Conservation (phyloP, 768 basidiomycete species). For the Astraeus odoratus region DNA sequence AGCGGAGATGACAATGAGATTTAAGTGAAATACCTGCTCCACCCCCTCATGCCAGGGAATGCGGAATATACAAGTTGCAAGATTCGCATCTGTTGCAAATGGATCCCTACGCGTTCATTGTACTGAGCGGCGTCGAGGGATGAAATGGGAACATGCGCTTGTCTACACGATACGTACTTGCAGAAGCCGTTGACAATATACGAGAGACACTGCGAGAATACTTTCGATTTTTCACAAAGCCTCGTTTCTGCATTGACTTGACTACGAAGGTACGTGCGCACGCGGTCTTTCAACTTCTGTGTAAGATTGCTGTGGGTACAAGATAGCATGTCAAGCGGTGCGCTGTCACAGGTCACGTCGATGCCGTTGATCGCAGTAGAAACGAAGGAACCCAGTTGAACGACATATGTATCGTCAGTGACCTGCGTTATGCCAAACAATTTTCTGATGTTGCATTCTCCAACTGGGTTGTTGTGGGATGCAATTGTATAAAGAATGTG, state of each 20-base stretch:
- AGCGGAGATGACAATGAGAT: neutral
- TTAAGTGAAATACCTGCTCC: neutral
- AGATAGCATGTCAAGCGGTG: neutral
- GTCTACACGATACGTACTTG: slow-evolving; percentile 25
- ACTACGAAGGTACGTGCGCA: slow-evolving; percentile 23
- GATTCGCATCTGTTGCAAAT: slow-evolving; percentile 45
- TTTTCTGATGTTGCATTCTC: slow-evolving; percentile 16
- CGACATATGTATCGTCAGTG: slow-evolving; percentile 22
- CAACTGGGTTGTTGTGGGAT: slow-evolving; percentile 23
- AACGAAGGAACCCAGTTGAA: slow-evolving; percentile 25
- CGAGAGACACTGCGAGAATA: slow-evolving; percentile 35
- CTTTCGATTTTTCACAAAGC: slow-evolving; percentile 21
- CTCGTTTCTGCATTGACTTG: slow-evolving; percentile 29
- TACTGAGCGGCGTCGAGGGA: slow-evolving; percentile 28
- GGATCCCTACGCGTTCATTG: slow-evolving; percentile 35
- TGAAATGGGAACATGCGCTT: slow-evolving; percentile 28
- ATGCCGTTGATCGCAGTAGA: neutral
- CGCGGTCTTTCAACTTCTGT: slow-evolving; percentile 13
- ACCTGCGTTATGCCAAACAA: slow-evolving; percentile 29
- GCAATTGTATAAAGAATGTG: slow-evolving; percentile 25
- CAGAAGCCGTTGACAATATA: slow-evolving; percentile 29
- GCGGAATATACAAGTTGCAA: slow-evolving; percentile 28
- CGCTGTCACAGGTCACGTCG: slow-evolving; percentile 6
- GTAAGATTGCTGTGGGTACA: slow-evolving; percentile 19
- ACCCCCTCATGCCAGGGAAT: slow-evolving; percentile 1